phyloP scores from a whole-genome alignment of 495 filamentous ascomycete species.

The Penicillium cinerascens region DNA sequence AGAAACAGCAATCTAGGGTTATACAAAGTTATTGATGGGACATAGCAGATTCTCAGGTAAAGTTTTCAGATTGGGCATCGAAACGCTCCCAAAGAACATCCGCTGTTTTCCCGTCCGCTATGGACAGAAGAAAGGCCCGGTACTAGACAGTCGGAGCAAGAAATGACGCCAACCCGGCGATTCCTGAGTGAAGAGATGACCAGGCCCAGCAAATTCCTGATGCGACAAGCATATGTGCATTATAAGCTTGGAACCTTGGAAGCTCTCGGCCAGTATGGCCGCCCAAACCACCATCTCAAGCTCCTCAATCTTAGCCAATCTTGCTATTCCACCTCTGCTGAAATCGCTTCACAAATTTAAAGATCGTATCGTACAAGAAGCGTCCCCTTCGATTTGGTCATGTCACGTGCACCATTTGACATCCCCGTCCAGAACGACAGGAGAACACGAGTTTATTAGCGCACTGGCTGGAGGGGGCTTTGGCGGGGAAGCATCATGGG shows the following conservation, averaged over 20 bases:
- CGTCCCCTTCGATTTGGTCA: slow-evolving; percentile 21
- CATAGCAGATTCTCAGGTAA: background rate
- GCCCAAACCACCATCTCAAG: background rate
- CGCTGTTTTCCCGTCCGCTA: background rate
- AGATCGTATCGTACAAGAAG: slow-evolving; percentile 38
- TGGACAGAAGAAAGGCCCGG: background rate
- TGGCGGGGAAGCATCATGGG: slow-evolving; percentile 49
- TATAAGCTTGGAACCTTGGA: background rate
- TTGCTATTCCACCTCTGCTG: background rate
- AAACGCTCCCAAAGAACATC: background rate
- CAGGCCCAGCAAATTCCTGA: background rate
- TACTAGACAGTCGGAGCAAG: background rate
- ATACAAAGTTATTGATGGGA: background rate
- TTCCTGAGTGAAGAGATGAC: background rate
- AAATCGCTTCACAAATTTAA: slow-evolving; percentile 17
- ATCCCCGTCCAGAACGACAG: slow-evolving; percentile 2
- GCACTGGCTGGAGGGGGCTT: slow-evolving; percentile 31
- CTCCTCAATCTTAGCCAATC: background rate
- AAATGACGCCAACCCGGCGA: background rate
- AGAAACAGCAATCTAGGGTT: background rate
- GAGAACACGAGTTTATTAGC: slow-evolving; percentile 26
- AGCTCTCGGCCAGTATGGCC: background rate
- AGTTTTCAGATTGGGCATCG: background rate
- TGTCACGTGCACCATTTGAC: slow-evolving; percentile 21
- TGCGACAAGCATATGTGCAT: slow-evolving; percentile 6